These are phyloP conservation scores for Ceratocystis huliohia DNA, from an alignment of 2,329 filamentous ascomycete genomes.

Conservation along the genomic window DNA sequence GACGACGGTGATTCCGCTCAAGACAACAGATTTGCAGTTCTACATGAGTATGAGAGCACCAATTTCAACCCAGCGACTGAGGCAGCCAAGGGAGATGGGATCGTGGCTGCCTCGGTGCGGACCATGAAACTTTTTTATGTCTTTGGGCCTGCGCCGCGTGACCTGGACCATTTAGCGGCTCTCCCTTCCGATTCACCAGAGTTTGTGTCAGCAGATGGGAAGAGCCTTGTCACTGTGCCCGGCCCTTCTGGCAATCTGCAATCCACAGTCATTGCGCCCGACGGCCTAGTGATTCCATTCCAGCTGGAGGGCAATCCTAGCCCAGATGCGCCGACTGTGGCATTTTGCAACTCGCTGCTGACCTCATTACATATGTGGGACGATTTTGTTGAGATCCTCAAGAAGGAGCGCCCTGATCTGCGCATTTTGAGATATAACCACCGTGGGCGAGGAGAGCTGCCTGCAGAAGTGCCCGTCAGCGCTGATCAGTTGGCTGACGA, in stretches of 20 bases:
- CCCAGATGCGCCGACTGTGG: constrained; percentile 55
- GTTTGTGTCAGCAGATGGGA: constrained; percentile 42
- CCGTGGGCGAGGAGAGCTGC: constrained; percentile 50
- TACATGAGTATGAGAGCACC: constrained; percentile 55
- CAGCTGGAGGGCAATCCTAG: constrained; percentile 59
- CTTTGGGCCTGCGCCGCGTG: constrained; percentile 62
- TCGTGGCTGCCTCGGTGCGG: constrained; percentile 44
- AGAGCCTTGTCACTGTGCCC: constrained; percentile 19
- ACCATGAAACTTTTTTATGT: constrained; percentile 64
- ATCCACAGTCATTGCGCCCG: constrained; percentile 45
- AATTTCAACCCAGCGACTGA: constrained; percentile 30
- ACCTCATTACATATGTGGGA: constrained; percentile 75
- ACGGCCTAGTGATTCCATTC: constrained; percentile 59
- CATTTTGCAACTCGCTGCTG: constrained; percentile 69
- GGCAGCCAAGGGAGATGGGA: constrained; percentile 50
- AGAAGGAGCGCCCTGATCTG: constrained; percentile 47
- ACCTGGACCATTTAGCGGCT: constrained; percentile 45
- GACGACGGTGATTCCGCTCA: constrained; percentile 36
- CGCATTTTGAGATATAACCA: constrained; percentile 66
- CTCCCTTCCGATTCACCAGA: constrained; percentile 35
- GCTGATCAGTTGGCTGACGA: constrained; percentile 58
- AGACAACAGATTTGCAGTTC: constrained; percentile 45
- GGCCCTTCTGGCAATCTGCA: constrained; percentile 52
- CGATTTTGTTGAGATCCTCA: constrained; percentile 51
- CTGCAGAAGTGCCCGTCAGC: constrained; percentile 39